A percentile compares a stretch with the other conserved stretches of the same genome.
phyloP scores from a whole-genome alignment of 148 eudicot genomes.

The Camellia japonica region DNA sequence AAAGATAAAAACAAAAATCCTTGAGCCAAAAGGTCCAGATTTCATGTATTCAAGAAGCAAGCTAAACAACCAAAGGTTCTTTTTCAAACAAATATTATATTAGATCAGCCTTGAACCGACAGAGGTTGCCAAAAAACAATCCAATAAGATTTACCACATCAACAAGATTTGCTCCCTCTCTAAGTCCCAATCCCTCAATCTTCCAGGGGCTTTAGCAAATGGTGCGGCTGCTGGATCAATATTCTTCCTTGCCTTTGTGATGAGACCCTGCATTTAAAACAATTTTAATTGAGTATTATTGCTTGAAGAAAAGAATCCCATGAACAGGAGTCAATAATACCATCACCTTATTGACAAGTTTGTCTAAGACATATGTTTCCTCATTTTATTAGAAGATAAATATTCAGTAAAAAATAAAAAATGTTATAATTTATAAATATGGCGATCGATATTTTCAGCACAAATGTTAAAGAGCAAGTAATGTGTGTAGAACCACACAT shows the following conservation, averaged over 20 bases:
- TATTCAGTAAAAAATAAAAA: not conserved
- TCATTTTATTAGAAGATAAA: no score
- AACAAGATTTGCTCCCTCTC: conserved; percentile 77
- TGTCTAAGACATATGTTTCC: not conserved
- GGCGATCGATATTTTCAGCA: not conserved
- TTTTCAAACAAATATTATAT: conserved; percentile 7
- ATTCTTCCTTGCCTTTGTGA: conserved; percentile 70
- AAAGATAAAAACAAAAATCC: not conserved
- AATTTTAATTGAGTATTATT: not conserved
- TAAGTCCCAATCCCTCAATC: conserved; percentile 57
- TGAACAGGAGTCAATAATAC: not conserved
- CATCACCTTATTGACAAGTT: not conserved
- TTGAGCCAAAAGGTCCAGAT: not conserved
- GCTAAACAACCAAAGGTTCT: not conserved
- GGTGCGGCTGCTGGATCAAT: conserved; percentile 83
- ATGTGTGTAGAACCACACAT: conserved; percentile 41
- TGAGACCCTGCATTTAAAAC: conserved; percentile 66
- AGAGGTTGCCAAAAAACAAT: not conserved
- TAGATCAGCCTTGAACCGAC: not conserved
- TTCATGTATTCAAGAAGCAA: conserved; percentile 5
- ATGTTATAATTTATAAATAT: not conserved
- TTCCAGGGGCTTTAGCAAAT: conserved; percentile 70
- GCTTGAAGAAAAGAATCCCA: not conserved
- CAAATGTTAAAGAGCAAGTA: not conserved
- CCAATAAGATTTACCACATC: conserved; percentile 70